phyloP scores from a whole-genome alignment of 164 flowering plant species.

The Cinnamomum micranthum region DNA sequence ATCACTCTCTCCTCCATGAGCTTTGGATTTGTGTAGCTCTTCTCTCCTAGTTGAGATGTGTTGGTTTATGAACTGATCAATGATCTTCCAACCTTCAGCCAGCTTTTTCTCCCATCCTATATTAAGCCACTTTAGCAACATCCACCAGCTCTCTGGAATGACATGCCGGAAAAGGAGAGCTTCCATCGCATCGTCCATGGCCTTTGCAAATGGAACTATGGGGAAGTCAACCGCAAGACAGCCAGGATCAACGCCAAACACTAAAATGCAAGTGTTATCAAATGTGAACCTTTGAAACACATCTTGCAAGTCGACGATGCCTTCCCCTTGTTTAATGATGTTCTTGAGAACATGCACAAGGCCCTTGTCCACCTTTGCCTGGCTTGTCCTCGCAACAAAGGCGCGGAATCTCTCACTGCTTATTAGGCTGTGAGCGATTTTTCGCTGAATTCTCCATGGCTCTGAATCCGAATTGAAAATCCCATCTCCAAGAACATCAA shows the following conservation, averaged over 20 bases:
- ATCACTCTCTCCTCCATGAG: background rate
- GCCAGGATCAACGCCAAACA: conserved; percentile 15
- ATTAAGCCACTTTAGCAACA: conserved; percentile 16
- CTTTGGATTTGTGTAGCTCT: background rate
- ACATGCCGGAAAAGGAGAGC: conserved; percentile 17
- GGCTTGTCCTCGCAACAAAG: background rate
- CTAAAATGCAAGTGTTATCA: conserved; percentile 17
- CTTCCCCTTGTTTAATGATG: background rate
- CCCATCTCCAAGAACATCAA: conserved; percentile 47
- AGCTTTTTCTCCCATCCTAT: conserved; percentile 25
- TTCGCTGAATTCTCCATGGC: conserved; percentile 14
- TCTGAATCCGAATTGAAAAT: conserved; percentile 33
- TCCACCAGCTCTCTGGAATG: conserved; percentile 24
- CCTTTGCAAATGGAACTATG: conserved; percentile 17
- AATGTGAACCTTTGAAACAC: conserved; percentile 26
- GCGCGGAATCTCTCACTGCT: conserved; percentile 1
- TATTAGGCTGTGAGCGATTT: conserved; percentile 9
- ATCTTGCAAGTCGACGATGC: conserved; percentile 27
- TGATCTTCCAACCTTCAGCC: conserved; percentile 3
- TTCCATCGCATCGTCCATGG: conserved; percentile 21
- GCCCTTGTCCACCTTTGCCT: conserved; percentile 1
- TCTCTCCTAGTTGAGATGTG: conserved; percentile 6
- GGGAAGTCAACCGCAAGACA: conserved; percentile 18
- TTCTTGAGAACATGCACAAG: conserved; percentile 14
- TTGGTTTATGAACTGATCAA: conserved; percentile 12